Evolutionary conservation across 225 moss, liverwort and hornwort species (phyloP).

Genomic region (Polytrichum formosum): DNA sequence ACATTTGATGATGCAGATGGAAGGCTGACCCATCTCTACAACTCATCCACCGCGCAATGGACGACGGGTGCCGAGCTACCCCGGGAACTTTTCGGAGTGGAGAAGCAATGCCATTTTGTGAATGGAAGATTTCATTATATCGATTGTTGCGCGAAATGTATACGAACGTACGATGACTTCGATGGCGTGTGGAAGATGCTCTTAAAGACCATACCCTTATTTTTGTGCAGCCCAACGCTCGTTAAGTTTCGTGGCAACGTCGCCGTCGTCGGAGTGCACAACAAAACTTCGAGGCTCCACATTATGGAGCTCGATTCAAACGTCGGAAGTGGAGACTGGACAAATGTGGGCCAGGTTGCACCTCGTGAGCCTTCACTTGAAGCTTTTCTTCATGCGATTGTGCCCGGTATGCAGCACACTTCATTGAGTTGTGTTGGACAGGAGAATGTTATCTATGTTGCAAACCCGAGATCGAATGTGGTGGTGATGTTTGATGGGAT

Average conservation of each 20-base stretch:
- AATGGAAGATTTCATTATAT: constrained; percentile 49
- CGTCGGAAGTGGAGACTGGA: constrained; percentile 30
- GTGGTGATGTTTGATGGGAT: constrained; percentile 23
- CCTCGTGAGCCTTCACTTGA: constrained; percentile 26
- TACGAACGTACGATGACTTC: constrained; percentile 38
- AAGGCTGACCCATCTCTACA: constrained; percentile 36
- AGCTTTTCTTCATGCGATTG: constrained; percentile 27
- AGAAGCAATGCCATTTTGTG: constrained; percentile 55
- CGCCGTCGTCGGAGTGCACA: constrained; percentile 38
- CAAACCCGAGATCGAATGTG: constrained; percentile 27
- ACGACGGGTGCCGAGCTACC: constrained; percentile 38
- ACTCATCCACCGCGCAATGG: constrained; percentile 33
- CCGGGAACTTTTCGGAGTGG: constrained; percentile 41
- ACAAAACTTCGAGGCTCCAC: constrained; percentile 27
- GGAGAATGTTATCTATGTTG: constrained; percentile 31
- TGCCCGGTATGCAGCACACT: constrained; percentile 37
- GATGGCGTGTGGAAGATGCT: constrained; percentile 39
- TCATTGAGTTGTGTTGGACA: constrained; percentile 46
- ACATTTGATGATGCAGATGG: constrained; percentile 37
- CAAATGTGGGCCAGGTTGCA: constrained; percentile 18
- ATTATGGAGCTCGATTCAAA: constrained; percentile 32
- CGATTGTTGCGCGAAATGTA: constrained; percentile 42
- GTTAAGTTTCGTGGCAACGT: constrained; percentile 29
- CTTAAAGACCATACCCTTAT: constrained; percentile 35
- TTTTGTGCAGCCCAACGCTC: constrained; percentile 38